phyloP scores from a whole-genome alignment of 2,329 filamentous ascomycete genomes.

The Alternaria postmessia region DNA sequence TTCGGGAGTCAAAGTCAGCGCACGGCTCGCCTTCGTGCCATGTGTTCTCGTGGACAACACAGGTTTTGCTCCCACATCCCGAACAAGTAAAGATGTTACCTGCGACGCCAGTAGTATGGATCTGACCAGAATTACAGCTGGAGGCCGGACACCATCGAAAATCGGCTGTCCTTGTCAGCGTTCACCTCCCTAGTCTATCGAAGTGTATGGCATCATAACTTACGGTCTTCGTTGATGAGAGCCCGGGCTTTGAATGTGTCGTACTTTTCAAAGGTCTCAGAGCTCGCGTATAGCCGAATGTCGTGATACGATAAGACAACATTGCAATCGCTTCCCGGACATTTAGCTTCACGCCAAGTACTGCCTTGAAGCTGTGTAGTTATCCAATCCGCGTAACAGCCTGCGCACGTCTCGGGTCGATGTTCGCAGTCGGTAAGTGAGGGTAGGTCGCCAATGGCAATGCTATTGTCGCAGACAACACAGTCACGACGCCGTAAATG shows the following conservation, averaged over 20 bases:
- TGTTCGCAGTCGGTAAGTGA: slow-evolving; percentile 45
- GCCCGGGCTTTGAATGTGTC: slow-evolving; percentile 56
- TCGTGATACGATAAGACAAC: slow-evolving; percentile 56
- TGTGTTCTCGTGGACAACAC: slow-evolving; percentile 42
- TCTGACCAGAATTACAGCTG: slow-evolving; percentile 61
- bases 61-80: slow-evolving; percentile 49
- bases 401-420: slow-evolving; percentile 42
- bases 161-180: slow-evolving; percentile 37
- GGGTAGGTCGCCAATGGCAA: slow-evolving; percentile 29
- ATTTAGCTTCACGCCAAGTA: slow-evolving; percentile 59
- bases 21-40: slow-evolving; percentile 56
- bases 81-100: slow-evolving; percentile 57
- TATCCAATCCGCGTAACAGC: slow-evolving; percentile 52
- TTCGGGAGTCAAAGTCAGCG: slow-evolving; percentile 49
- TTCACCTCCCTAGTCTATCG: not conserved
- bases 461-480: slow-evolving; percentile 30
- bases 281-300: slow-evolving; percentile 45
- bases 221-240: slow-evolving; percentile 52
- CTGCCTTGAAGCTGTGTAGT: slow-evolving; percentile 47
- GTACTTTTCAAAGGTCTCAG: slow-evolving; percentile 30
- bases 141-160: slow-evolving; percentile 63
- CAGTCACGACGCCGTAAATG: slow-evolving; percentile 22
- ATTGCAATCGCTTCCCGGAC: slow-evolving; percentile 59
- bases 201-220: not conserved
- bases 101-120: slow-evolving; percentile 58